phyloP scores from a whole-genome alignment of 129 eudicot species.

The Tanacetum coccineum region DNA sequence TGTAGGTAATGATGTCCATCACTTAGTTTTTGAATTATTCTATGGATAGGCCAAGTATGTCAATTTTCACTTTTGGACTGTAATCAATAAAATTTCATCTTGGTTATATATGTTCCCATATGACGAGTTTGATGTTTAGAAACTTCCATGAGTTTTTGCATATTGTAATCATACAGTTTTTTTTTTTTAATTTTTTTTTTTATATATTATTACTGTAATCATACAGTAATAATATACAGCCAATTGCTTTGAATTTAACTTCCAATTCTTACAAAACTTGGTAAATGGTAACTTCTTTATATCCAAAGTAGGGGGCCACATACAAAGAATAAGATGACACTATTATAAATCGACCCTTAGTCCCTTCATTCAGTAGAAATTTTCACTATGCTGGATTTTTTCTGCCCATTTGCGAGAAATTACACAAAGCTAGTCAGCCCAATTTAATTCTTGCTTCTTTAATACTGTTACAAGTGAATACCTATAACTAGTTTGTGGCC shows the following conservation, averaged over 20 bases:
- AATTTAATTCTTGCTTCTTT: too few species aligned
- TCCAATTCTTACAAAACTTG: not conserved
- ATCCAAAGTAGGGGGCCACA: not conserved
- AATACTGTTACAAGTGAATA: not conserved
- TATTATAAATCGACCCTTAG: not conserved
- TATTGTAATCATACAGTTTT: too few species aligned
- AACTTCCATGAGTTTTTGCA: too few species aligned
- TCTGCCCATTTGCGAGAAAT: not conserved
- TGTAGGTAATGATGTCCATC: not conserved
- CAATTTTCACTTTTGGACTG: not conserved
- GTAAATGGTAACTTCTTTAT: not conserved
- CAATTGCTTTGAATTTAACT: not conserved
- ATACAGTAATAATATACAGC: not conserved
- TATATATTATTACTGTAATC: too few species aligned
- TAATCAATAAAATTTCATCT: not conserved
- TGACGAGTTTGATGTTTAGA: not conserved
- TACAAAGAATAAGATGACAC: slow-evolving; percentile 10
- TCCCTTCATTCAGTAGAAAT: not conserved
- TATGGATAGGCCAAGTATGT: not conserved
- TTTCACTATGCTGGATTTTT: slow-evolving; percentile 1
- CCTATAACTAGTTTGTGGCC: not conserved
- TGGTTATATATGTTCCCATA: not conserved
- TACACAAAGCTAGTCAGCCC: not conserved
- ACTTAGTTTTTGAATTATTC: not conserved
- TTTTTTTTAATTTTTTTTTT: too few species aligned